Conservation (phyloP, 768 basidiomycete genomes). For the Pulveroboletus sp. region DNA sequence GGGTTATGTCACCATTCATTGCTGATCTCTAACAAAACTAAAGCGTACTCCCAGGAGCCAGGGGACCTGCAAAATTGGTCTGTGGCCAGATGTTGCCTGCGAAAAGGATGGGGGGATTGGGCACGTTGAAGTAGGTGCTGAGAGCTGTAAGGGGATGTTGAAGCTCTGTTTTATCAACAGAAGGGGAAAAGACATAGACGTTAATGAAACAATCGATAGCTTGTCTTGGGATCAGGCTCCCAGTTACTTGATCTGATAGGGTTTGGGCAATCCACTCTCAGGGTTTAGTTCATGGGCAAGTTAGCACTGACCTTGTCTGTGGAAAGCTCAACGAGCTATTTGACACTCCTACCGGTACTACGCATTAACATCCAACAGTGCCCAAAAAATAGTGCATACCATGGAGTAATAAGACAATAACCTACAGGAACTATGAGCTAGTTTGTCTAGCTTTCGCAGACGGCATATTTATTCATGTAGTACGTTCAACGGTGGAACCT, state of each 20-base stretch:
- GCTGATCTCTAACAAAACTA: neutral
- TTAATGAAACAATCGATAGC: constrained; percentile 24
- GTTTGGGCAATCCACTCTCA: constrained; percentile 21
- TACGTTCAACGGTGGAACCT: constrained; percentile 22
- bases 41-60: constrained; percentile 47
- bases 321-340: constrained; percentile 35
- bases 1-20: constrained; percentile 1
- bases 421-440: constrained; percentile 29
- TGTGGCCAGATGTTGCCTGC: constrained; percentile 43
- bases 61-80: constrained; percentile 38
- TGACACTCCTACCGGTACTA: constrained; percentile 35
- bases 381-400: constrained; percentile 1
- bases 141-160: constrained; percentile 13
- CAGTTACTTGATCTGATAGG: constrained; percentile 16
- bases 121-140: constrained; percentile 36
- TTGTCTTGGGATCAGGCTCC: constrained; percentile 24
- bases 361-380: neutral
- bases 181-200: constrained; percentile 11
- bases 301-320: constrained; percentile 32
- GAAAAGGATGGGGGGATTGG: constrained; percentile 44
- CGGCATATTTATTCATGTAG: constrained; percentile 21
- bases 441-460: constrained; percentile 31
- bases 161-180: neutral
- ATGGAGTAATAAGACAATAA: constrained; percentile 45
- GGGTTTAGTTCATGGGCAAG: neutral